Conservation (phyloP, 2,329 filamentous ascomycete genomes). For the Trichoderma sp. region DNA sequence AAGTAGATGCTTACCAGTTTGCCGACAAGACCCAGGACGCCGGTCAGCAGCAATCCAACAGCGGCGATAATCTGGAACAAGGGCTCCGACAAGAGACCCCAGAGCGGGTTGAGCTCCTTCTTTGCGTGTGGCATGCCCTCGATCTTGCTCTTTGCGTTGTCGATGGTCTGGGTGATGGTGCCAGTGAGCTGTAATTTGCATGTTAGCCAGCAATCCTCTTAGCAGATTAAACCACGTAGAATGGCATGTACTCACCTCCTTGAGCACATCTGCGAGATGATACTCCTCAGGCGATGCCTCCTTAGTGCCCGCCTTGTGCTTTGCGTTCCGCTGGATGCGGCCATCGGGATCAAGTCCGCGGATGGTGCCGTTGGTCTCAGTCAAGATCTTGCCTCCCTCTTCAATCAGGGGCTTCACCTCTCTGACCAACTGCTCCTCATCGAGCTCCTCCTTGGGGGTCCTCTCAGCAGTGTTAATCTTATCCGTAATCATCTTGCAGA, state of each 20-base stretch:
- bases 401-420: slow-evolving; percentile 86
- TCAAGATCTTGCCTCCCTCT: slow-evolving; percentile 76
- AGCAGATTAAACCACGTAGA: neutral
- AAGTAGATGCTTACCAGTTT: slow-evolving; percentile 53
- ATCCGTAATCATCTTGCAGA: slow-evolving; percentile 84
- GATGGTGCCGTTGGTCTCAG: slow-evolving; percentile 82
- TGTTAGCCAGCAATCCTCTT: slow-evolving; percentile 10
- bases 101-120: slow-evolving; percentile 90
- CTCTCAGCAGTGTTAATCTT: slow-evolving; percentile 77
- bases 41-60: slow-evolving; percentile 76
- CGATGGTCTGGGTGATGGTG: slow-evolving; percentile 77
- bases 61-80: slow-evolving; percentile 90
- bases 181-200: slow-evolving; percentile 60
- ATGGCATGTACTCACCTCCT: slow-evolving; percentile 53
- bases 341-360: slow-evolving; percentile 88
- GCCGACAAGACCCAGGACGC: slow-evolving; percentile 82
- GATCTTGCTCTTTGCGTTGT: slow-evolving; percentile 84
- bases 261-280: slow-evolving; percentile 77
- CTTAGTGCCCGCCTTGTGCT: slow-evolving; percentile 75
- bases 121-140: slow-evolving; percentile 91
- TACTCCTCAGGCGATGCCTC: slow-evolving; percentile 68
- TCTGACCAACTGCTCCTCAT: slow-evolving; percentile 85
- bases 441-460: slow-evolving; percentile 80
- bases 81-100: slow-evolving; percentile 78
- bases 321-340: slow-evolving; percentile 78